These are phyloP conservation scores for Dunaliella primolecta DNA, from an alignment of 139 green algal species.

Conservation along the genomic window DNA sequence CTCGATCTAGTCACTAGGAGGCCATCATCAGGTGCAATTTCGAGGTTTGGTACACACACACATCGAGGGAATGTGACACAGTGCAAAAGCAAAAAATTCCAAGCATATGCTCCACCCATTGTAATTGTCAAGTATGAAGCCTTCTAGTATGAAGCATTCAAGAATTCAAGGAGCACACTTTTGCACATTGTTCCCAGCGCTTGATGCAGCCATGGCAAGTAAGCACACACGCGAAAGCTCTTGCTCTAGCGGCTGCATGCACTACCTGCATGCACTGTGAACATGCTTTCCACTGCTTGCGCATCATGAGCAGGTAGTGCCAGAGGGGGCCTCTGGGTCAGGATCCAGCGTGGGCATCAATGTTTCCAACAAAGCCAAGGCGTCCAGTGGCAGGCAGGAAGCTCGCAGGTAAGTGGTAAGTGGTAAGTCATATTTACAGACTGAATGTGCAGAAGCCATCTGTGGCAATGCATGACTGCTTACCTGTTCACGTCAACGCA, in stretches of 20 bases:
- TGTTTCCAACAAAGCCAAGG: not conserved
- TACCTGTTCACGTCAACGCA: not conserved
- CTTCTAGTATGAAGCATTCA: not conserved
- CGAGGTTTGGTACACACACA: too few relatives aligned
- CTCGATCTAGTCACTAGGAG: not conserved
- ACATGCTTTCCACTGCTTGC: too few relatives aligned
- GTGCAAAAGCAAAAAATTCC: not conserved
- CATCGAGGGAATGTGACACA: not conserved
- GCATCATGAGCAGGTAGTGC: not conserved
- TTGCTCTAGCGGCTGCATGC: not conserved
- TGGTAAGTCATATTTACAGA: not conserved
- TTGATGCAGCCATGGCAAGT: too few relatives aligned
- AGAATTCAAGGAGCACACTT: not conserved
- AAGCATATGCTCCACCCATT: too few relatives aligned
- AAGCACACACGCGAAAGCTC: not conserved
- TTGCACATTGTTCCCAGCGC: too few relatives aligned
- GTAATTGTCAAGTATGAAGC: not conserved
- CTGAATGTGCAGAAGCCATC: not conserved
- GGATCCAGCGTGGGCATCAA: not conserved
- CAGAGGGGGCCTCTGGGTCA: not conserved
- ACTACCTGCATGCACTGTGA: not conserved
- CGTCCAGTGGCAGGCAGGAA: not conserved
- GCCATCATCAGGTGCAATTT: not conserved
- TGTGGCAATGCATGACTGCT: not conserved
- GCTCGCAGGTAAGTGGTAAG: not conserved